Conservation (phyloP, 2,329 filamentous ascomycete species). For the Seiridium unicorne region DNA sequence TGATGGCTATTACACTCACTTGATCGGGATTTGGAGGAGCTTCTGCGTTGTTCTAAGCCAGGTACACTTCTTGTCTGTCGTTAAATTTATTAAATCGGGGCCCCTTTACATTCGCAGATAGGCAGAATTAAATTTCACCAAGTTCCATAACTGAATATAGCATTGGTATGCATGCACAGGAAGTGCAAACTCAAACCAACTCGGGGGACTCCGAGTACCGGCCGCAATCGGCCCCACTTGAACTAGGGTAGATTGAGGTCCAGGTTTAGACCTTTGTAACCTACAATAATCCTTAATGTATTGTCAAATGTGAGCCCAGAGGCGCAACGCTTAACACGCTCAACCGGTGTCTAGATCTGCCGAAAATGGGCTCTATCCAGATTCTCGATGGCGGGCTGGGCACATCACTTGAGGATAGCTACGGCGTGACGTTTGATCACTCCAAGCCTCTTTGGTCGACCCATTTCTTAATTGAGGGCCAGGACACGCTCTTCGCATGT, state of each 20-base stretch:
- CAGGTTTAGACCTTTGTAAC: background rate
- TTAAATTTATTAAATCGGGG: background rate
- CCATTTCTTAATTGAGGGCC: conserved; percentile 58
- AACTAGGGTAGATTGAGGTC: background rate
- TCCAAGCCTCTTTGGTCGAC: conserved; percentile 65
- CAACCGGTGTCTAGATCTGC: too few relatives aligned
- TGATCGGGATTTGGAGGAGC: background rate
- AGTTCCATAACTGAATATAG: too few relatives aligned
- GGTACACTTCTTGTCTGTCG: background rate
- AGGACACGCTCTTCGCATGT: conserved; percentile 49
- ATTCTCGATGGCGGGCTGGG: conserved; percentile 68
- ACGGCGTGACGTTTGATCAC: conserved; percentile 49
- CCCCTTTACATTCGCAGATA: background rate
- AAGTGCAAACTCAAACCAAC: background rate
- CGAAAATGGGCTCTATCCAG: conserved; percentile 28
- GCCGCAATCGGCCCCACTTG: background rate
- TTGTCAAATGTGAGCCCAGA: too few relatives aligned
- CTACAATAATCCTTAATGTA: background rate
- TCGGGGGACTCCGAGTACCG: background rate
- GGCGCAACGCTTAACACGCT: too few relatives aligned
- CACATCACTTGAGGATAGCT: conserved; percentile 61
- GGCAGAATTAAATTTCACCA: too few relatives aligned
- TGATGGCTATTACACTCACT: too few relatives aligned
- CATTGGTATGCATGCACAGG: background rate
- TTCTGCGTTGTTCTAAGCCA: background rate